Base-by-base conservation (phyloP, 1,139 yeast genomes). In the Sugiyamaella xylanicola region DNA sequence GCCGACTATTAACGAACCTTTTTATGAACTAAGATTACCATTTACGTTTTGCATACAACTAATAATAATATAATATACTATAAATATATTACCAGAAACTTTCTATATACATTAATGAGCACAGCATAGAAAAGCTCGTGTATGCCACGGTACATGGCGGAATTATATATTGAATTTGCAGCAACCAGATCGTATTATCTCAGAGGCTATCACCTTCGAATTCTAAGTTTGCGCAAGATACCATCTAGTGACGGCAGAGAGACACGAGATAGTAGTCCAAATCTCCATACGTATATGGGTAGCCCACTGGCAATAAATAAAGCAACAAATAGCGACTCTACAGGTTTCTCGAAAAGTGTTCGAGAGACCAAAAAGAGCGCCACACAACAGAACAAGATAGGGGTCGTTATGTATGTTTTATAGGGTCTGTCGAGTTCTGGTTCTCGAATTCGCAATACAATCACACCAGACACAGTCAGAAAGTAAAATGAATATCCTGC, bases 401-500 rank as follows among this genome's bases (percentile, higher is more conserved):
- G 78, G 2, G 76, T 73, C 11, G 66, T 57, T 19, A 73, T 66
- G 63, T 67, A 72, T 0, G 74, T 70, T 54, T 67, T 68, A 62
- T 72, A 74, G 0, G 78, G 77, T 27, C 78, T 59, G 9, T 65
- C 69, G 13, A 74, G 63, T 1, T 63, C 59, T 0, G 77, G 77
- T 53, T 73, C 72, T 11, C 61, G 60, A 48, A 67, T 63, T 27
- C 77, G 62, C 48, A 74, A 59, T n/a, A 69, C 64, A 51, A 74
- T 63, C 19, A 74, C 71, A 1, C 78, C 77, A 8, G 71, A 60
- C 2, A 74, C 77, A 0, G 77, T 69, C 48, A 69, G 54, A 45
- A 73, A 68, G 62, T 73, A 75, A 49, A 74, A 74, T n/a, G 71
- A 59, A 55, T 74, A 74, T 7, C 73, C 73, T 3, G 75, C 74